Base-by-base conservation (phyloP, 345 rosid species). In the Euphorbia tirucalli region DNA sequence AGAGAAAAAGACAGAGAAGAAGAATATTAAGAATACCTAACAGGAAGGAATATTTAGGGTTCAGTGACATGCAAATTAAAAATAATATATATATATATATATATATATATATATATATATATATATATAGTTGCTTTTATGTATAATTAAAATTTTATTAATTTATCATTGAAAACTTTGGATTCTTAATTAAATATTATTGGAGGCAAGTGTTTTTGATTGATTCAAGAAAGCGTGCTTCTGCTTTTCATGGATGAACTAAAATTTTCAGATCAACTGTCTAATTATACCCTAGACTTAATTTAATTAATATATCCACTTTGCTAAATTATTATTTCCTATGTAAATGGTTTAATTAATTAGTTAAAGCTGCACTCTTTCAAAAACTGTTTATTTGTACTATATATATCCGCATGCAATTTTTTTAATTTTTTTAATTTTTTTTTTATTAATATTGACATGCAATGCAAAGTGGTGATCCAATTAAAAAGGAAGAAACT, bases 41-140 rank as follows among this genome's bases (percentile, higher is more conserved):
- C 18, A 41, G 25, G 35, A 65, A 39, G 75, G 82, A 84, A 82
- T 84, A 76, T 81, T 69, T 84, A 67, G 83, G 77, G 72, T 55
- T 43, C 67, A 65, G 80, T 50, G 81, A 74, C 81, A 79, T 78
- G 84, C 84, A 84, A 77, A 74, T 21, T 49, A 48, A 10, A 46
- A 44, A n/a, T 61, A 44, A 7, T 6, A 56, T 10, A 56, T 56
- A 9, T 21, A 9, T 16, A 50, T 27, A 14, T 65, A 44, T 56
- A 21, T 1, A 56, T 22, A 56, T 56, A 21, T 9, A 21, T n/a
- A n/a, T n/a, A n/a, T n/a, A n/a, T n/a, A n/a, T n/a, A n/a, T n/a
- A n/a, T n/a, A n/a, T n/a, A 55, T 31, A 18, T 31, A 30, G 15
- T 13, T 5, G 39, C 39, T 35, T 7, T 35, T 35, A 7, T 3